A percentile compares a stretch with the other conserved stretches of the same genome.
Evolutionary conservation across 345 rosid genomes (phyloP).

Genomic region (Passiflora organensis): DNA sequence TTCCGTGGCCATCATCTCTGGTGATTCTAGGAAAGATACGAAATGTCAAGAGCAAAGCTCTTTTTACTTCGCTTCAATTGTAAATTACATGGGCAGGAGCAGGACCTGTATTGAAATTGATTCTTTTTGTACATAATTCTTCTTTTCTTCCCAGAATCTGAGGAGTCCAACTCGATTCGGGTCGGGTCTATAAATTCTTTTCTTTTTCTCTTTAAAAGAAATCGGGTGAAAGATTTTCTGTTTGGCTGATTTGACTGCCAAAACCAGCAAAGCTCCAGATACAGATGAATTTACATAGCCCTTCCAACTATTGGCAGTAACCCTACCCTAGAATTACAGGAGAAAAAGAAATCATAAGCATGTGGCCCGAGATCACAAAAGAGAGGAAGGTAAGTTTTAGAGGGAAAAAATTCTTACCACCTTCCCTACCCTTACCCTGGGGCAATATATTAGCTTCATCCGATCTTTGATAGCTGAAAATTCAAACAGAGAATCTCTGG

Average conservation of each 20-base stretch:
- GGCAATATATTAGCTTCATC: slow-evolving; percentile 7
- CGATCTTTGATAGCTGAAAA: slow-evolving; percentile 10
- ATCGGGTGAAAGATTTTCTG: no score
- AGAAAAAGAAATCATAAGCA: slow-evolving; percentile 2
- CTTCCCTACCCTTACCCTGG: slow-evolving; percentile 8
- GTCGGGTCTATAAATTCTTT: no score
- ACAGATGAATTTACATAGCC: no score
- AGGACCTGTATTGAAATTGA: slow-evolving; percentile 10
- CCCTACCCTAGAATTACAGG: no score
- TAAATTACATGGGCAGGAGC: slow-evolving; percentile 26
- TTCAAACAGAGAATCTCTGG: slow-evolving; percentile 1
- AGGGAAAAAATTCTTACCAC: slow-evolving; percentile 5
- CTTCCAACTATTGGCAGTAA: no score
- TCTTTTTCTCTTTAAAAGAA: no score
- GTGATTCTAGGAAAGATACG: slow-evolving; percentile 18
- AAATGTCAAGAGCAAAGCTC: slow-evolving; percentile 18
- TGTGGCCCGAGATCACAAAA: slow-evolving; percentile 12
- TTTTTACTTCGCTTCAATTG: slow-evolving; percentile 20
- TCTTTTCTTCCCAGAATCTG: slow-evolving; percentile 7
- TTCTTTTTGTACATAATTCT: slow-evolving; percentile 20
- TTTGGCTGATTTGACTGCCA: no score
- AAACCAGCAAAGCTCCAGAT: no score
- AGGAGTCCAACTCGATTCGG: no score
- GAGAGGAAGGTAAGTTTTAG: no score
- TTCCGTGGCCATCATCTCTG: slow-evolving; percentile 12